Evolutionary conservation across 2,329 filamentous ascomycete genomes (phyloP).

Genomic region (Lasiodiplodia hormozganensis): DNA sequence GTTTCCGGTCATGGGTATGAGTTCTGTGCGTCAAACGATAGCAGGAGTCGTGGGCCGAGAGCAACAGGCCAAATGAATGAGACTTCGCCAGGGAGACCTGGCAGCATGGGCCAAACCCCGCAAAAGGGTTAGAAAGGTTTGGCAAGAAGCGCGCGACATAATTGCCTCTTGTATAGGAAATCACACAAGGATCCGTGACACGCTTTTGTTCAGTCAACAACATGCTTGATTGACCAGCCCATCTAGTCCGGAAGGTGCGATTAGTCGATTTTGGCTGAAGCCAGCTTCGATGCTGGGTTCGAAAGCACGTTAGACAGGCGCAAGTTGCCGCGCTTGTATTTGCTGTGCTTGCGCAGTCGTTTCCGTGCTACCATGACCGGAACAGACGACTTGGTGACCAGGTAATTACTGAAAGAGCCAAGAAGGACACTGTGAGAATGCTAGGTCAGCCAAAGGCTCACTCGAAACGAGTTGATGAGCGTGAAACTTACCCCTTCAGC

Average conservation of each 20-base stretch:
- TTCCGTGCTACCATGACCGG: slow-evolving; percentile 98
- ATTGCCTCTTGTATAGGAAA: not conserved
- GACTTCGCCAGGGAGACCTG: not conserved
- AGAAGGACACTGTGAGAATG: slow-evolving; percentile 74
- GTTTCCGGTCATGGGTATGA: slow-evolving; percentile 3
- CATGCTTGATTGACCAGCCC: not conserved
- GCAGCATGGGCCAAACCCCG: not conserved
- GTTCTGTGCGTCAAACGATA: not conserved
- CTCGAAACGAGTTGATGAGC: not conserved
- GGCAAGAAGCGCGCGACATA: not conserved
- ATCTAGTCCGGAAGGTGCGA: not conserved
- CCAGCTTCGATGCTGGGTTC: slow-evolving; percentile 71
- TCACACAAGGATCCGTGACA: not conserved
- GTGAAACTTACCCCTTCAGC: slow-evolving; percentile 77
- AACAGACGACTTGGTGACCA: slow-evolving; percentile 94
- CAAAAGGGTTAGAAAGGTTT: not conserved
- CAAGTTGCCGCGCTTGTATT: slow-evolving; percentile 74
- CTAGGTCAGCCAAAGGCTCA: not conserved
- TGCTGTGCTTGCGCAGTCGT: slow-evolving; percentile 83
- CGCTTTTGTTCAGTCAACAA: not conserved
- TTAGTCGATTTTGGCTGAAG: slow-evolving; percentile 78
- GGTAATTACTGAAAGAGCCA: slow-evolving; percentile 95
- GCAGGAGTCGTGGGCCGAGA: not conserved
- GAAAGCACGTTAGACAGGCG: slow-evolving; percentile 83
- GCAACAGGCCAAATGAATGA: not conserved